Conservation (phyloP, 2,329 filamentous ascomycete species). For the Purpureocillium lavendulum region DNA sequence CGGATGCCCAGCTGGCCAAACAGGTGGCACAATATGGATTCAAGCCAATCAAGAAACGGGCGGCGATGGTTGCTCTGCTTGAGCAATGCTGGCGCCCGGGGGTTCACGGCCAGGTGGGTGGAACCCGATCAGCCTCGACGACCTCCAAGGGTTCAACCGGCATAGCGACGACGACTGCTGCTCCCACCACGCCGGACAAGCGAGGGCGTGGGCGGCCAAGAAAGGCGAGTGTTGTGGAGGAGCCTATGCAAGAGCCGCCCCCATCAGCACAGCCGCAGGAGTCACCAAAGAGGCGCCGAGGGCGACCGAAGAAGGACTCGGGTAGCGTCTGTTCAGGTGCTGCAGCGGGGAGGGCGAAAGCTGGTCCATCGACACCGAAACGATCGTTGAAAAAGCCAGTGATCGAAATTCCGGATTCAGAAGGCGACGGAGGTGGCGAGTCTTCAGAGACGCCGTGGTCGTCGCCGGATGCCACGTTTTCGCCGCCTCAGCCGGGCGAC, state of each 20-base stretch:
- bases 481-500: constrained; percentile 32
- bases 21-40: constrained; percentile 61
- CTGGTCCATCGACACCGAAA: neutral
- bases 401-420: constrained; percentile 46
- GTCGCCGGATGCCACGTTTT: constrained; percentile 30
- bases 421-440: constrained; percentile 25
- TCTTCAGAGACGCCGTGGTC: constrained; percentile 23
- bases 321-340: too few species aligned
- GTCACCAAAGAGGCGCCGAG: constrained; percentile 28
- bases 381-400: constrained; percentile 6
- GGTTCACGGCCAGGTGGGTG: neutral
- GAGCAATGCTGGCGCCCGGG: constrained; percentile 60
- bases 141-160: neutral
- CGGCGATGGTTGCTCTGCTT: constrained; percentile 61
- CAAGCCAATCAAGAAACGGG: constrained; percentile 60
- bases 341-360: too few species aligned
- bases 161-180: neutral
- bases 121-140: constrained; percentile 1
- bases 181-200: constrained; percentile 11
- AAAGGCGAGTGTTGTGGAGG: constrained; percentile 16
- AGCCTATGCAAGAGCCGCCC: constrained; percentile 22
- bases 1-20: constrained; percentile 53
- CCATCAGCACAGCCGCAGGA: constrained; percentile 23
- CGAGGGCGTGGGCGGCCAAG: constrained; percentile 24
- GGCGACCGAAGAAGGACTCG: constrained; percentile 30